A percentile compares a stretch with the other conserved stretches of the same genome.
Conservation (phyloP, 768 basidiomycete genomes). For the Jaapia argillacea region DNA sequence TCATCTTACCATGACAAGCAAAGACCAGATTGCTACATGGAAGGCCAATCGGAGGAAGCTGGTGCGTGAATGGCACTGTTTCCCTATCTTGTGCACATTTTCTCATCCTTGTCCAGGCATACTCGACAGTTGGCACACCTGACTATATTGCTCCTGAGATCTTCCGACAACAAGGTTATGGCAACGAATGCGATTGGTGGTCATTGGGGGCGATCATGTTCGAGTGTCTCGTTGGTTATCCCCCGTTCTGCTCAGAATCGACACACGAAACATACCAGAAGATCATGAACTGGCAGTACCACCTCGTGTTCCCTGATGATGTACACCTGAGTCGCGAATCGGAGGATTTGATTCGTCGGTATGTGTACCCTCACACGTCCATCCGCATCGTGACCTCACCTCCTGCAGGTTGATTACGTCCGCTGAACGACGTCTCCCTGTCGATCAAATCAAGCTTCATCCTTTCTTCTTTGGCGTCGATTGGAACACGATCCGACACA, state of each 20-base stretch:
- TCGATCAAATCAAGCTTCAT: slow-evolving; percentile 86
- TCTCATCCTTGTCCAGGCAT: slow-evolving; percentile 47
- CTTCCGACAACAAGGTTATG: slow-evolving; percentile 94
- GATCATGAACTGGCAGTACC: slow-evolving; percentile 89
- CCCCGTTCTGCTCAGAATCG: slow-evolving; percentile 93
- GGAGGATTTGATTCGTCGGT: slow-evolving; percentile 83
- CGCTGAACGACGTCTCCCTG: slow-evolving; percentile 63
- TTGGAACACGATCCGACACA: slow-evolving; percentile 78
- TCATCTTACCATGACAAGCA: slow-evolving; percentile 89
- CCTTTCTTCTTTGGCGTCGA: slow-evolving; percentile 95
- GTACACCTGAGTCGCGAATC: slow-evolving; percentile 87
- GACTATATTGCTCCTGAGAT: slow-evolving; percentile 97
- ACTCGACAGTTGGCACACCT: slow-evolving; percentile 95
- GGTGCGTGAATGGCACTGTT: slow-evolving; percentile 30
- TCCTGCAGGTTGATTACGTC: slow-evolving; percentile 67
- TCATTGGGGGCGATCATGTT: slow-evolving; percentile 98
- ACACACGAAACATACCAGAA: slow-evolving; percentile 98
- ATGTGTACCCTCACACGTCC: slow-evolving; percentile 12
- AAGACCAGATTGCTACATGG: slow-evolving; percentile 95
- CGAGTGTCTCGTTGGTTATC: slow-evolving; percentile 94
- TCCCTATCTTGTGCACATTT: slow-evolving; percentile 5
- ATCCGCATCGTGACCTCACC: slow-evolving; percentile 1
- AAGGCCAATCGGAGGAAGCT: slow-evolving; percentile 96
- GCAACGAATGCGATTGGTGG: slow-evolving; percentile 99
- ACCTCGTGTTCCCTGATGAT: slow-evolving; percentile 87